Base-by-base conservation (phyloP, 257 asterid species). In the Jacaranda copaia region DNA sequence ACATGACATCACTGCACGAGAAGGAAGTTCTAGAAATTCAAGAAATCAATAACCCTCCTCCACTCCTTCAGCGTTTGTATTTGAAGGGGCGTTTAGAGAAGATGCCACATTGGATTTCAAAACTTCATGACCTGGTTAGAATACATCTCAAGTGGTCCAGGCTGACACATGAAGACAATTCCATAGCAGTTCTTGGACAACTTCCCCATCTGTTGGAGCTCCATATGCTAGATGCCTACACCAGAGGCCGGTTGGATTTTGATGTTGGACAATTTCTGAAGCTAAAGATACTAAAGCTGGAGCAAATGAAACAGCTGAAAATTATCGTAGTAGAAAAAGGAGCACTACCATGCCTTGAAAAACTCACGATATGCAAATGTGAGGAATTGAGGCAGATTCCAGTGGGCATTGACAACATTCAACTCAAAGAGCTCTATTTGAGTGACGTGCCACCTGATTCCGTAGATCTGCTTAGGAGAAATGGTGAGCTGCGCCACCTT, bases 141-240 rank as follows among this genome's bases (percentile, higher is more conserved):
- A 39, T 79, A 49, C 76, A 72, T 6, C 83, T 79, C 51, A 67
- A 48, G 83, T 74, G 83, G 79, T 73, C 80, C 35, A 49, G 68
- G 70, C 53, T 80, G 72, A 4, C 39, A 20, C 39, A 2, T 5
- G 13, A 3, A 10, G n/a, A 38, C 19, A 73, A 73, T 12, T 79
- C 83, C 48, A 68, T 79, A 32, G 20, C 49, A 19, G n/a, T 73
- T 36, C 76, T 74, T 74, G 76, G 65, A 66, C n/a, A 68, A 3
- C 83, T 80, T 13, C 70, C 75, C 39, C 67, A 80, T 62, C 65
- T 80, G 32, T 25, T 80, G 39, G 83, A 74, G 79, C 80, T 80
- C 45, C 72, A 80, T 65, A 18, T 80, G 72, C 40, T 80, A 8
- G 77, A 80, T 32, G 79, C 84, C 61, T 80, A 74, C 59, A 36